phyloP scores from a whole-genome alignment of 2,329 filamentous ascomycete species.

The Cladosporium colombiae region DNA sequence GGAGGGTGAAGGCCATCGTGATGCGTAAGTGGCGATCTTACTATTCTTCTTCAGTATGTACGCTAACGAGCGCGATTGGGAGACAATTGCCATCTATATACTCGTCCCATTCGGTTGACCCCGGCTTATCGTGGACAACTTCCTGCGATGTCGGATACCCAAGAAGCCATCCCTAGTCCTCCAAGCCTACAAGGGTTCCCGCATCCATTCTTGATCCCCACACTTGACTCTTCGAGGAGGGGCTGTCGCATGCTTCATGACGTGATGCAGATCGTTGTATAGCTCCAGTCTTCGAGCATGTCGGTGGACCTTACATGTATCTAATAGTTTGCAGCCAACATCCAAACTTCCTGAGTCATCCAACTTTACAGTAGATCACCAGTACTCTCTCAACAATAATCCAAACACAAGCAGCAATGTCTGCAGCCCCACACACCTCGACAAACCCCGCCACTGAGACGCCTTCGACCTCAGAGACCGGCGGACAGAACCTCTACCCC shows the following conservation, averaged over 20 bases:
- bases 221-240: not conserved
- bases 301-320: not conserved
- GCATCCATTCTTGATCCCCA: not conserved
- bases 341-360: not conserved
- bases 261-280: not conserved
- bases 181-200: not conserved
- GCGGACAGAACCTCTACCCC: constrained; percentile 26
- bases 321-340: not conserved
- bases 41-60: no score
- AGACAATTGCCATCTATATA: not conserved
- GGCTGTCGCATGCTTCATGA: not conserved
- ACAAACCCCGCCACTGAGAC: constrained; percentile 28
- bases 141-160: not conserved
- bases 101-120: not conserved
- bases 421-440: constrained; percentile 11
- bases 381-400: not conserved
- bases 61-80: no score
- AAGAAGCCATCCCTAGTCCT: not conserved
- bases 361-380: not conserved
- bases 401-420: not conserved
- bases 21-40: not conserved
- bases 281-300: no score
- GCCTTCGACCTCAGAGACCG: constrained; percentile 28
- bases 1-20: not conserved
- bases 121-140: not conserved